Evolutionary conservation across 2,329 filamentous ascomycete species (phyloP).

Genomic region (Scedosporium boydii): DNA sequence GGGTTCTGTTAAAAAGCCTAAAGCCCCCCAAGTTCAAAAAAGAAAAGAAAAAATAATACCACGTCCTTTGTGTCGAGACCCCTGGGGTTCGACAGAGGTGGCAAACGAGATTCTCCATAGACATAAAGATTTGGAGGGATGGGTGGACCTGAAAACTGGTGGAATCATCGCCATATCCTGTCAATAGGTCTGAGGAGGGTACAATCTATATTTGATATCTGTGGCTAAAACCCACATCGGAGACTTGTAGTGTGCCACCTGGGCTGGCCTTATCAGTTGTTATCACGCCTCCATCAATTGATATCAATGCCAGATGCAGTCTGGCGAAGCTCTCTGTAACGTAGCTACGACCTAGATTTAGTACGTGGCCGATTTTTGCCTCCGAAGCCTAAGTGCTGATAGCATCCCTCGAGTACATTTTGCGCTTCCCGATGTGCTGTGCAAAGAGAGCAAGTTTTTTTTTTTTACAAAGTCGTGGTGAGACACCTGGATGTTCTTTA

Average conservation of each 20-base stretch:
- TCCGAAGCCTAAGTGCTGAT: background rate
- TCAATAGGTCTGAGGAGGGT: background rate
- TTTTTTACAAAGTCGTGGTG: too few relatives aligned
- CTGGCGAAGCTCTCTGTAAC: background rate
- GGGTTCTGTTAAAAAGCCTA: background rate
- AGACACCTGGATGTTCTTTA: too few relatives aligned
- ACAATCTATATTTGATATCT: background rate
- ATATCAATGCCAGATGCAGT: background rate
- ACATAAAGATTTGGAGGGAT: background rate
- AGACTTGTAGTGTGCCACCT: background rate
- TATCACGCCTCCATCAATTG: background rate
- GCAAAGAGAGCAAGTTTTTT: background rate
- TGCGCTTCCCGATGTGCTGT: background rate
- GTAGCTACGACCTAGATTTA: background rate
- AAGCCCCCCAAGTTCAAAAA: background rate
- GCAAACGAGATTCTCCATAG: background rate
- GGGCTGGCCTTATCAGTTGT: background rate
- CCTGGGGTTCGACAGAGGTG: background rate
- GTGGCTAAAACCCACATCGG: background rate
- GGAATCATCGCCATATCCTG: background rate
- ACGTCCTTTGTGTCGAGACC: constrained; percentile 3
- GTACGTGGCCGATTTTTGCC: background rate
- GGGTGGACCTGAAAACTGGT: constrained; percentile 25
- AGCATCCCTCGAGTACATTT: background rate
- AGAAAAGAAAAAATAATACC: background rate